phyloP scores from a whole-genome alignment of 2,329 filamentous ascomycete species.

The Teratosphaeria epicoccoides region DNA sequence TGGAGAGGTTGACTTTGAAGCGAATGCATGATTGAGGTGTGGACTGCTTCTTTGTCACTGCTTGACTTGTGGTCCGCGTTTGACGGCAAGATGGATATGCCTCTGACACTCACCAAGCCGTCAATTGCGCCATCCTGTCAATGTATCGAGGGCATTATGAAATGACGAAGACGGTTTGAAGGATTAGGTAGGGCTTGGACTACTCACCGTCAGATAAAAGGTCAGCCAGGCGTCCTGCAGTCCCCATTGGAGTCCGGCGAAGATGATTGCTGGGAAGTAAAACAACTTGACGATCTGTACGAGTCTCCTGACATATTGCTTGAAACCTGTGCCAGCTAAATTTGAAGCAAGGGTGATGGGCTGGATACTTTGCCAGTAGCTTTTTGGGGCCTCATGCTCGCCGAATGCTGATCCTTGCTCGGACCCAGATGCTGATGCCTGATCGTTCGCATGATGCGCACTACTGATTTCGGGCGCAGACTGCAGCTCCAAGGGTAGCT shows the following conservation, averaged over 20 bases:
- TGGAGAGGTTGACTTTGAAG: too few relatives aligned
- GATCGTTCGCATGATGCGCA: conserved; percentile 2
- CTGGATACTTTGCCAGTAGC: conserved; percentile 46
- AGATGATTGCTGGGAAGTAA: conserved; percentile 47
- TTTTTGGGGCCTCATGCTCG: conserved; percentile 27
- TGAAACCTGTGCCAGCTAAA: conserved; percentile 42
- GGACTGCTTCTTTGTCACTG: too few relatives aligned
- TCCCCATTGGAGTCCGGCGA: conserved; percentile 49
- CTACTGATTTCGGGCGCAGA: background rate
- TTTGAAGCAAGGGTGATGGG: conserved; percentile 48
- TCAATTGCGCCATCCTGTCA: too few relatives aligned
- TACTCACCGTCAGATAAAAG: conserved; percentile 45
- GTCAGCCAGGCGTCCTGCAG: conserved; percentile 50
- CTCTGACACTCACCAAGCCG: too few relatives aligned
- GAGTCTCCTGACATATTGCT: conserved; percentile 44
- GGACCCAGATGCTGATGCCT: conserved; percentile 2
- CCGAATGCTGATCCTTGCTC: background rate
- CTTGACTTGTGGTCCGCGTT: too few relatives aligned
- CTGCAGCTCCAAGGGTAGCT: background rate
- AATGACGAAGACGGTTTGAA: too few relatives aligned
- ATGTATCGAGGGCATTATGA: too few relatives aligned
- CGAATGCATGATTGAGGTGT: too few relatives aligned
- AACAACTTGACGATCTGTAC: conserved; percentile 48
- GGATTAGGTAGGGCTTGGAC: too few relatives aligned
- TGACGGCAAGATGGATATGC: too few relatives aligned